Base-by-base conservation (phyloP, 2,329 filamentous ascomycete species). In the Aspergillus aculeatinus region DNA sequence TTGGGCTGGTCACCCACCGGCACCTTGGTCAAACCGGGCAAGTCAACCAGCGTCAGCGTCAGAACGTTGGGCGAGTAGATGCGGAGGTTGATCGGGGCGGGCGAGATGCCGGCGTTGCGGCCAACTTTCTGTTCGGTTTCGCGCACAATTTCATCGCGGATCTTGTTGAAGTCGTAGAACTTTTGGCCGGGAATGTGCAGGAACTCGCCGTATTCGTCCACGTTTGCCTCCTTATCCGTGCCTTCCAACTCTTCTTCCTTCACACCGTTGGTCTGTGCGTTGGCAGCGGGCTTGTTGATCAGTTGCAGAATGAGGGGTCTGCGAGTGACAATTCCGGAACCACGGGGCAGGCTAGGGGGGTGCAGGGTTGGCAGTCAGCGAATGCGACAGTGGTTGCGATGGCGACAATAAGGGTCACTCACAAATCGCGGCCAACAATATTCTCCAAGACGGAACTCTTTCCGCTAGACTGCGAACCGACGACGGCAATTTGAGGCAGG, bases 371-470 rank as follows among this genome's bases (percentile, higher is more conserved):
- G 53, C 60, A 47, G 65, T 75, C 69, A 76, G 72, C 58, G 63
- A 58, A 51, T 57, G 54, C 58, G 52, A 55, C 58, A 59, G 55
- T 51, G 39, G 64, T 52, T 55, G 23, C 19, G 19, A 44, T 27
- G 5, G 53, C 35, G 48, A 54, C 16, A 25, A 48, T 21, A 54
- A 51, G 29, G 57, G 54, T 56, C 60, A 84, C 91, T 82, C 84
- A 98, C 94, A 99, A 99, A 81, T 99, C 95, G 83, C 95, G 87
- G 61, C 95, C 95, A 60, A 99, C 95, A 73, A 99, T 99, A 75
- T 99, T 99, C 80, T 99, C 95, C 72, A 99, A 81, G 69, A 99
- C 95, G 19, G 95, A 99, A 84, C 92, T 97, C 88, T 99, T 99
- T 81, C 95, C 95, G 78, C 94, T 97, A 21, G 95, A 99, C 82